Conservation (phyloP, 495 filamentous ascomycete genomes). For the Aspergillus leporis region DNA sequence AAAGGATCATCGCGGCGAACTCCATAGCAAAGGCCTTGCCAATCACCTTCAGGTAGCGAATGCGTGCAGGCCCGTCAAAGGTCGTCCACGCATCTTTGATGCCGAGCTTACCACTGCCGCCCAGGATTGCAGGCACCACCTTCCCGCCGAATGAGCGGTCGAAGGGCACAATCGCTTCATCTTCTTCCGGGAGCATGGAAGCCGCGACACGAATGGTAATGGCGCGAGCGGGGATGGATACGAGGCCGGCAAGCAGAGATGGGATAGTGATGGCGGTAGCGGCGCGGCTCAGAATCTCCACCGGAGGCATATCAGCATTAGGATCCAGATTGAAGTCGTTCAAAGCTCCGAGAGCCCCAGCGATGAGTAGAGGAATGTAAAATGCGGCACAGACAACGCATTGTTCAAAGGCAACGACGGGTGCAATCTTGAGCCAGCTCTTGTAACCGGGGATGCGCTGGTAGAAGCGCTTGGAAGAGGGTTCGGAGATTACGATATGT, state of each 20-base stretch:
- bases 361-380: slow-evolving; percentile 41
- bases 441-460: slow-evolving; percentile 49
- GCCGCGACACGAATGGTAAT: slow-evolving; percentile 70
- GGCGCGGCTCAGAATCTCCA: slow-evolving; percentile 27
- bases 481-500: slow-evolving; percentile 60
- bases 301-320: slow-evolving; percentile 2
- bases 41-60: slow-evolving; percentile 67
- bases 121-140: slow-evolving; percentile 60
- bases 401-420: slow-evolving; percentile 50
- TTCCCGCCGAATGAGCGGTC: slow-evolving; percentile 68
- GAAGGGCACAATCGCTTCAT: slow-evolving; percentile 75
- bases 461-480: slow-evolving; percentile 51
- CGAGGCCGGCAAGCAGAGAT: slow-evolving; percentile 41
- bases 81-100: slow-evolving; percentile 71
- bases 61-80: slow-evolving; percentile 64
- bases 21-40: slow-evolving; percentile 62
- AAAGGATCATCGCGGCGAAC: slow-evolving; percentile 42
- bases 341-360: slow-evolving; percentile 28
- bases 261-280: slow-evolving; percentile 36
- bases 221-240: slow-evolving; percentile 62
- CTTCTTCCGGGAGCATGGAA: slow-evolving; percentile 65
- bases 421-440: slow-evolving; percentile 50
- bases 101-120: slow-evolving; percentile 66
- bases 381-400: slow-evolving; percentile 34
- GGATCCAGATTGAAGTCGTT: slow-evolving; percentile 24